A percentile compares a stretch with the other conserved stretches of the same genome.
phyloP scores from a whole-genome alignment of 805 yeast species.

The Metschnikowia continentalis region DNA sequence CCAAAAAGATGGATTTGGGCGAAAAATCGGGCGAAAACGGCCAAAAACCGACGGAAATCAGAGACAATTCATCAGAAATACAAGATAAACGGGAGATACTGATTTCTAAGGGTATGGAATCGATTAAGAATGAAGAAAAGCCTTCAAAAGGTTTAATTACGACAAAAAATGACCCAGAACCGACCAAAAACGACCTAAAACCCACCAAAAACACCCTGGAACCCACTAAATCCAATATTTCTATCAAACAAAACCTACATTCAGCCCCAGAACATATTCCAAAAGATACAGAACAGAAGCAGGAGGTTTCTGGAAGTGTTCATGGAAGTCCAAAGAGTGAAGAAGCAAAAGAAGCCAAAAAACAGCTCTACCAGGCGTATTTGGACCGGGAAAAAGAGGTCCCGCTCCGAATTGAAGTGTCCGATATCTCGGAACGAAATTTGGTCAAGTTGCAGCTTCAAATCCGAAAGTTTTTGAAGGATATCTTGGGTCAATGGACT shows the following conservation, averaged over 20 bases:
- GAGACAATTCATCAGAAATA: neutral
- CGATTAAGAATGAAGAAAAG: no score
- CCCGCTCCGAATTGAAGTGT: conserved; percentile 15
- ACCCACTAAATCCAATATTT: no score
- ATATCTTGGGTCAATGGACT: conserved; percentile 45
- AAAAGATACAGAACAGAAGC: no score
- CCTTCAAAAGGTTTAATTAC: no score
- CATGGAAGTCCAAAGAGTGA: neutral
- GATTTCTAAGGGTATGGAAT: no score
- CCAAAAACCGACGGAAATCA: neutral
- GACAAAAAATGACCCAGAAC: no score
- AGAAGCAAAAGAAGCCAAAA: neutral
- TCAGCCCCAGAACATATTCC: no score
- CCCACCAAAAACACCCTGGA: no score
- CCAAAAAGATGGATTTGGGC: neutral
- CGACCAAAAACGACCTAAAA: no score
- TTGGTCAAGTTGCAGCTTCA: conserved; percentile 32
- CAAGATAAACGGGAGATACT: neutral
- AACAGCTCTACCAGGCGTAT: conserved; percentile 21
- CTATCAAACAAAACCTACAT: no score
- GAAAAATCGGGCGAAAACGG: neutral
- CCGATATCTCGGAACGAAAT: conserved; percentile 28
- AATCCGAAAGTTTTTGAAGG: conserved; percentile 45
- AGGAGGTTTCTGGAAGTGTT: no score
- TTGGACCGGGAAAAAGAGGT: conserved; percentile 24